phyloP scores from a whole-genome alignment of 2,329 filamentous ascomycete species.

The Arachnopeziza araneosa region DNA sequence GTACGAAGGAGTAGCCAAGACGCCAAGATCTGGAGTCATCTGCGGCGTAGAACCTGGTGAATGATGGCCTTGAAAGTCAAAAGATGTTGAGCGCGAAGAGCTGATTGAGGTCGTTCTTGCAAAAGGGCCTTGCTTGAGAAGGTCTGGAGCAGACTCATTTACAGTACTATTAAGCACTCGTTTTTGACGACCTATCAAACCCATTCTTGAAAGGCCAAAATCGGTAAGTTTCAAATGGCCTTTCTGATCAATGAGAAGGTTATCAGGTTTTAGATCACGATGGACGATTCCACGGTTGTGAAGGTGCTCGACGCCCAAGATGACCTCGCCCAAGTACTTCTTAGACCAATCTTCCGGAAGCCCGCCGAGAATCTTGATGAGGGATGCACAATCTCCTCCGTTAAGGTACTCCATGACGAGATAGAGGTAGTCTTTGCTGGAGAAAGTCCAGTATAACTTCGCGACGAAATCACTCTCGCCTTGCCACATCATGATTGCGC shows the following conservation, averaged over 20 bases:
- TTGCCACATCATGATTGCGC: slow-evolving; percentile 99
- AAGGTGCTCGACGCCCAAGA: slow-evolving; percentile 93
- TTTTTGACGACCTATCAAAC: slow-evolving; percentile 92
- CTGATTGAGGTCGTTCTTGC: slow-evolving; percentile 77
- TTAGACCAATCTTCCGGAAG: slow-evolving; percentile 96
- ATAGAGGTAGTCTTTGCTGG: slow-evolving; percentile 97
- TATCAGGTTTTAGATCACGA: slow-evolving; percentile 94
- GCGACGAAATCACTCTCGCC: slow-evolving; percentile 98
- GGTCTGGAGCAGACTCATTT: slow-evolving; percentile 81
- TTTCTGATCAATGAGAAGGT: slow-evolving; percentile 92
- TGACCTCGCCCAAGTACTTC: slow-evolving; percentile 93
- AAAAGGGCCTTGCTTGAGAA: slow-evolving; percentile 89
- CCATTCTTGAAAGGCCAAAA: slow-evolving; percentile 96
- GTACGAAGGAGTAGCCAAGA: slow-evolving; percentile 82
- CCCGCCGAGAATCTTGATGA: slow-evolving; percentile 90
- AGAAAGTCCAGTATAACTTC: slow-evolving; percentile 99
- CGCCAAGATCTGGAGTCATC: slow-evolving; percentile 71
- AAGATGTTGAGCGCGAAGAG: slow-evolving; percentile 88
- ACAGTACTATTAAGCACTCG: slow-evolving; percentile 73
- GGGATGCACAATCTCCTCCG: slow-evolving; percentile 90
- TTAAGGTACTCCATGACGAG: slow-evolving; percentile 99
- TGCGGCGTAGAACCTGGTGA: slow-evolving; percentile 83
- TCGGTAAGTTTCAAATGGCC: slow-evolving; percentile 96
- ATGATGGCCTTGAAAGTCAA: slow-evolving; percentile 74
- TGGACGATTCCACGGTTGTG: slow-evolving; percentile 94